A percentile compares a stretch with the other conserved stretches of the same genome.
phyloP scores from a whole-genome alignment of 768 basidiomycete species.

The Pseudohyphozyma bogoriensis region DNA sequence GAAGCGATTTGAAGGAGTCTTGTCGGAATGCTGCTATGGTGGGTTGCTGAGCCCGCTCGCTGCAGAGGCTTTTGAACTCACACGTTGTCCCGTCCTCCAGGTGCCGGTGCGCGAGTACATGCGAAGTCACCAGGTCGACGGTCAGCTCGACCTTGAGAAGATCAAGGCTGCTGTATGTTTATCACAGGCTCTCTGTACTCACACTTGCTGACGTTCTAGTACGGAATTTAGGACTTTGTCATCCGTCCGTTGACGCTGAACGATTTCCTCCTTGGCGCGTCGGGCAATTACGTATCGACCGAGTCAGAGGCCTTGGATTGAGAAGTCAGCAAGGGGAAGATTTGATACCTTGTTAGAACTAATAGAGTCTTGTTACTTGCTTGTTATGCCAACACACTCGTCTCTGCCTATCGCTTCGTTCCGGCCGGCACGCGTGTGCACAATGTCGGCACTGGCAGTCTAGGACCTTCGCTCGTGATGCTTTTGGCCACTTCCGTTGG shows the following conservation, averaged over 20 bases:
- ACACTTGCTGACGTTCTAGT: neutral
- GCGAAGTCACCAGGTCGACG: conserved; percentile 37
- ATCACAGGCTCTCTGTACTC: neutral
- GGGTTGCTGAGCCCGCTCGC: conserved; percentile 34
- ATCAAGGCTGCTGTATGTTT: conserved; percentile 38
- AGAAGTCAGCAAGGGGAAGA: too few species aligned
- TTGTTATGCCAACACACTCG: neutral
- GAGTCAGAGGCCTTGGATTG: conserved; percentile 9
- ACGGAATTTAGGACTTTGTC: conserved; percentile 56
- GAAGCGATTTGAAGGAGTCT: conserved; percentile 82
- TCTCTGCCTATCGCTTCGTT: neutral
- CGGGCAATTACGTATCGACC: neutral
- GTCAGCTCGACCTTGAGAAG: conserved; percentile 26
- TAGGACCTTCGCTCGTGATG: neutral
- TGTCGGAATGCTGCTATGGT: conserved; percentile 91
- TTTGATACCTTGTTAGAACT: too few species aligned
- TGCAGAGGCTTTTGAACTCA: neutral
- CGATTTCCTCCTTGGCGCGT: conserved; percentile 50
- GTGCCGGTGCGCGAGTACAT: conserved; percentile 60
- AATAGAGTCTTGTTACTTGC: too few species aligned
- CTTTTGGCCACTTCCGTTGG: neutral
- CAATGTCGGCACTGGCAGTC: neutral
- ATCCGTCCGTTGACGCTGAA: conserved; percentile 59
- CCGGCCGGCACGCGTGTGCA: neutral
- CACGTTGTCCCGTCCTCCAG: neutral